Percentiles rank a stretch among this genome's conserved stretches.
These are phyloP conservation scores for Geranomyces variabilis DNA, from an alignment of 192 early-diverging fungal genomes.

Conservation along the genomic window DNA sequence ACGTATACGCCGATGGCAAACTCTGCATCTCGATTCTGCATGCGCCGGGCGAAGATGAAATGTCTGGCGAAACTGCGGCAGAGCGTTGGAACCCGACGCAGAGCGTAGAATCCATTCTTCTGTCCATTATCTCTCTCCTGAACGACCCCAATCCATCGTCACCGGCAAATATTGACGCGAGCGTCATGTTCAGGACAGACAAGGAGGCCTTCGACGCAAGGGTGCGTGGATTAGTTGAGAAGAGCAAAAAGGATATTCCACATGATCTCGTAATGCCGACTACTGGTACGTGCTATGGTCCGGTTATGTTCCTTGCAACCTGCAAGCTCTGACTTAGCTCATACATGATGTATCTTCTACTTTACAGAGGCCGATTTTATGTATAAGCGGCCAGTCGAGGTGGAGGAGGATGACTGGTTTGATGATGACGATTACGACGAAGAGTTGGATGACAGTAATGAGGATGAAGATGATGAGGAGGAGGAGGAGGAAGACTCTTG, in stretches of 20 bases:
- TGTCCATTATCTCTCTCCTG: conserved; percentile 56
- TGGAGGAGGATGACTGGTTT: conserved; percentile 51
- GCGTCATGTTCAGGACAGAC: conserved; percentile 54
- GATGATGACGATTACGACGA: conserved; percentile 53
- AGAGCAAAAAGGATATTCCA: conserved; percentile 57
- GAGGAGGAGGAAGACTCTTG: conserved; percentile 37
- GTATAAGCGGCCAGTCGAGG: conserved; percentile 35
- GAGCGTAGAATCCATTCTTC: conserved; percentile 54
- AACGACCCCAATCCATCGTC: conserved; percentile 59
- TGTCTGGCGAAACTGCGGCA: conserved; percentile 70
- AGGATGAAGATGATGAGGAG: conserved; percentile 41
- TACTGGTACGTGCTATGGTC: conserved; percentile 32
- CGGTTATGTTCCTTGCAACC: not conserved
- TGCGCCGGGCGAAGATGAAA: conserved; percentile 61
- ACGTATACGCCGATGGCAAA: conserved; percentile 58
- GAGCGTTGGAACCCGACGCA: conserved; percentile 87
- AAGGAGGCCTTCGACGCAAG: conserved; percentile 42
- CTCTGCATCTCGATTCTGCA: conserved; percentile 68
- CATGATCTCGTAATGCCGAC: conserved; percentile 55
- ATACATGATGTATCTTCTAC: not conserved
- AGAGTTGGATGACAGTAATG: conserved; percentile 41
- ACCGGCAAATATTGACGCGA: conserved; percentile 66
- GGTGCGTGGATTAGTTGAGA: conserved; percentile 54
- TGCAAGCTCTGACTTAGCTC: not conserved
- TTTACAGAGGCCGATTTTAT: conserved; percentile 42